Evolutionary conservation across 805 yeast species (phyloP).

Genomic region (Yueomyces sinensis): DNA sequence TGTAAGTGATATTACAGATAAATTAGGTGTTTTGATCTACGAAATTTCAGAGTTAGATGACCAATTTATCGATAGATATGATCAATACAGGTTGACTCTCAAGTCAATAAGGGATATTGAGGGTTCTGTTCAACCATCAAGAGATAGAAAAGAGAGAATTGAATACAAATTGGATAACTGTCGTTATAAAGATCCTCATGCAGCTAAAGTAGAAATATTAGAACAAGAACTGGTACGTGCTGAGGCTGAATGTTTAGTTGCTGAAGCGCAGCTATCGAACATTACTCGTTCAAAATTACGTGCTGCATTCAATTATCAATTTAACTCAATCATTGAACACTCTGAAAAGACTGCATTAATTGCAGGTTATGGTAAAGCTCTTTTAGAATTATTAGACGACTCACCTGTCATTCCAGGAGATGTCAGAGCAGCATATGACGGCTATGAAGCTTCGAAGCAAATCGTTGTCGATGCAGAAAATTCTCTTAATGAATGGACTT

Average conservation of each 20-base stretch:
- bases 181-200: constrained; percentile 76
- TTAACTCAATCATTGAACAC: constrained; percentile 74
- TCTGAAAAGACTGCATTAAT: constrained; percentile 77
- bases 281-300: constrained; percentile 79
- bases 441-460: constrained; percentile 80
- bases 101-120: constrained; percentile 76
- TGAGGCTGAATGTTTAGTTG: constrained; percentile 83
- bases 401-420: constrained; percentile 86
- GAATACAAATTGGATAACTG: constrained; percentile 75
- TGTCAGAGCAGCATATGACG: constrained; percentile 80
- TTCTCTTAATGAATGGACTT: constrained; percentile 74
- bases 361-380: constrained; percentile 83
- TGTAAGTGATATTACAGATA: constrained; percentile 76
- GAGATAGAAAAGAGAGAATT: constrained; percentile 76
- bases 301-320: constrained; percentile 73
- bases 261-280: constrained; percentile 83
- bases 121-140: constrained; percentile 75
- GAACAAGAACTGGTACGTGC: constrained; percentile 88
- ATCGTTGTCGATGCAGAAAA: constrained; percentile 77
- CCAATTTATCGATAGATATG: constrained; percentile 75
- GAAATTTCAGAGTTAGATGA: constrained; percentile 82
- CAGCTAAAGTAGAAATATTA: constrained; percentile 62
- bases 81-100: constrained; percentile 72
- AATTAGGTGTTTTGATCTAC: constrained; percentile 68
- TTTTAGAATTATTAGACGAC: constrained; percentile 71